Percentiles rank a stretch among this genome's conserved stretches.
Evolutionary conservation across 495 filamentous ascomycete species (phyloP).

Genomic region (Xylaria cubensis): DNA sequence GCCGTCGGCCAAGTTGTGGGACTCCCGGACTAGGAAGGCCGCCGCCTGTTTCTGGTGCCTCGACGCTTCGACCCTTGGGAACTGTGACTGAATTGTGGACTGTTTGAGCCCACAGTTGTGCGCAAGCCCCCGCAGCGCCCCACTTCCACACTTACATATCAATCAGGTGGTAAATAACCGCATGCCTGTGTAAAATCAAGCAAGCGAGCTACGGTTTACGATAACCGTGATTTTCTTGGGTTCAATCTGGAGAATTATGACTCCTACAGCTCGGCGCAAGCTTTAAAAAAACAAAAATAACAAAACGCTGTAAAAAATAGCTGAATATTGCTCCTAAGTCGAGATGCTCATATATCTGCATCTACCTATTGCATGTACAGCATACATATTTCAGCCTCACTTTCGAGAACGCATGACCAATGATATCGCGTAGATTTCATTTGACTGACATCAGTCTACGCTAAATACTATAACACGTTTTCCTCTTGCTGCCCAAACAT

Average conservation of each 20-base stretch:
- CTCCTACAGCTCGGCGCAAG: neutral
- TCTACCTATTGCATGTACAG: neutral
- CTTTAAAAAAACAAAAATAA: too few species aligned
- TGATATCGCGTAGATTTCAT: neutral
- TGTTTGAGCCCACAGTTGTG: neutral
- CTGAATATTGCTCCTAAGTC: neutral
- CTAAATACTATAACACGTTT: neutral
- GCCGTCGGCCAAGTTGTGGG: constrained; percentile 29
- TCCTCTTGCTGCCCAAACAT: too few species aligned
- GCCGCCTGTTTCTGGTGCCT: constrained; percentile 22
- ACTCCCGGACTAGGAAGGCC: constrained; percentile 28
- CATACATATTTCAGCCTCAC: constrained; percentile 18
- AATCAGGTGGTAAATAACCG: neutral
- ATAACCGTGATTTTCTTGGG: neutral
- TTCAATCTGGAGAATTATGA: neutral
- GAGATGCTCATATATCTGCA: neutral
- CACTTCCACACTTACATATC: constrained; percentile 4
- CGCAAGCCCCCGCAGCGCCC: neutral
- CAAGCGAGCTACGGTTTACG: neutral
- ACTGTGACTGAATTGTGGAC: constrained; percentile 4
- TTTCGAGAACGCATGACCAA: constrained; percentile 4
- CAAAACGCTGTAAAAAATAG: neutral
- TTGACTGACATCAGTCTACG: neutral
- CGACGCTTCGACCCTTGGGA: constrained; percentile 1
- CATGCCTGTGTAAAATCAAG: constrained; percentile 1